A percentile compares a stretch with the other conserved stretches of the same genome.
Conservation (phyloP, 805 yeast species). For the Suhomyces sp. region DNA sequence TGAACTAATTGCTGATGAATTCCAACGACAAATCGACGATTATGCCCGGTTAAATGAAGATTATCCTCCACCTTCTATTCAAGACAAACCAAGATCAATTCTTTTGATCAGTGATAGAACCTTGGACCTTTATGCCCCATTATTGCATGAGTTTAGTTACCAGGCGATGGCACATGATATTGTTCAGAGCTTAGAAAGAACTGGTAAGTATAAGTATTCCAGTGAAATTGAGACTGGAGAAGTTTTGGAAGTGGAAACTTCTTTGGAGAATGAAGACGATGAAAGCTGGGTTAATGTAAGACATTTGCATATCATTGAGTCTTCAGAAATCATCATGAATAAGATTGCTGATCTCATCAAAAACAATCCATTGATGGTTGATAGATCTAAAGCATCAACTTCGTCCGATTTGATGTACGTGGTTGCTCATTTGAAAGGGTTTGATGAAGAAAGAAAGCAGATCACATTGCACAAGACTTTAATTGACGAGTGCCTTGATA, state of each 20-base stretch:
- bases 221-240: constrained; percentile 55
- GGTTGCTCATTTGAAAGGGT: constrained; percentile 66
- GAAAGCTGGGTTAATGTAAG: constrained; percentile 70
- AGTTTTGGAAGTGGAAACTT: constrained; percentile 28
- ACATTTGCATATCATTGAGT: constrained; percentile 74
- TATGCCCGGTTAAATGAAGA: constrained; percentile 69
- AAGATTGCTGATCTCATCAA: constrained; percentile 64
- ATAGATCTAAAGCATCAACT: constrained; percentile 59
- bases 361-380: constrained; percentile 75
- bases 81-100: constrained; percentile 64
- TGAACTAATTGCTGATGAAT: constrained; percentile 65
- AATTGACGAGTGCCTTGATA: constrained; percentile 62
- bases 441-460: constrained; percentile 64
- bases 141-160: constrained; percentile 86
- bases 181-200: constrained; percentile 42
- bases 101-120: constrained; percentile 81
- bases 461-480: constrained; percentile 59
- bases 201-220: constrained; percentile 47
- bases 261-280: constrained; percentile 61
- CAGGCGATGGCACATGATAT: constrained; percentile 91
- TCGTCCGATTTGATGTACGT: constrained; percentile 74
- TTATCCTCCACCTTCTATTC: constrained; percentile 54
- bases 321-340: constrained; percentile 58
- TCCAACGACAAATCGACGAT: constrained; percentile 70
- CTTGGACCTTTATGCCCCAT: constrained; percentile 77